Evolutionary conservation across 371 early-diverging fungal species (phyloP).

Genomic region (Mucor piriformis): DNA sequence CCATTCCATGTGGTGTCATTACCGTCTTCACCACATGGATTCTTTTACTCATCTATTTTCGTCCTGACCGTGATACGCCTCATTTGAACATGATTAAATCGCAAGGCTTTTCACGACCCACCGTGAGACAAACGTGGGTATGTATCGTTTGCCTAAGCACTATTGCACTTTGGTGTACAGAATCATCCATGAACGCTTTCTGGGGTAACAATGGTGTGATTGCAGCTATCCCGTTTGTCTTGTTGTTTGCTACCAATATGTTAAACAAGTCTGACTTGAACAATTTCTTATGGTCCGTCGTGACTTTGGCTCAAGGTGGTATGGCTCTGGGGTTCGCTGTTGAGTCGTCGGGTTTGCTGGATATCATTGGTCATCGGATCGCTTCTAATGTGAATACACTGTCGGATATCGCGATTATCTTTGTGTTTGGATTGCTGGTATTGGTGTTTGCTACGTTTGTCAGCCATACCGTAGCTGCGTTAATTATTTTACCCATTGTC

Average conservation of each 20-base stretch:
- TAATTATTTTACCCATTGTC: conserved; percentile 82
- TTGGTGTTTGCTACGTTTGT: conserved; percentile 88
- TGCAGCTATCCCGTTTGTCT: conserved; percentile 86
- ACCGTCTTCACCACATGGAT: conserved; percentile 78
- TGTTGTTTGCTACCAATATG: conserved; percentile 88
- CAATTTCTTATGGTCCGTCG: conserved; percentile 88
- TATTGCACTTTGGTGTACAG: conserved; percentile 89
- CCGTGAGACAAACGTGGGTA: conserved; percentile 57
- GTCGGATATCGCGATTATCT: conserved; percentile 61
- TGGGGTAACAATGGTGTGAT: conserved; percentile 93
- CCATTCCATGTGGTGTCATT: conserved; percentile 73
- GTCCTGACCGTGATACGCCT: conserved; percentile 57
- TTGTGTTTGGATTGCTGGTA: conserved; percentile 65
- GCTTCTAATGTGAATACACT: conserved; percentile 62
- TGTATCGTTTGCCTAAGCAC: conserved; percentile 66
- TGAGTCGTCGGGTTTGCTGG: conserved; percentile 82
- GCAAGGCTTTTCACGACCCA: conserved; percentile 82
- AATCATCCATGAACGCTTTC: conserved; percentile 62
- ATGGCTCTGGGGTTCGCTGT: conserved; percentile 90
- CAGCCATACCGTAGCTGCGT: conserved; percentile 89
- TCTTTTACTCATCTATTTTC: conserved; percentile 64
- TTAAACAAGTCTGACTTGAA: conserved; percentile 94
- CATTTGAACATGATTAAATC: conserved; percentile 53
- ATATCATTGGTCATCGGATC: conserved; percentile 71
- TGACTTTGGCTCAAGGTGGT: conserved; percentile 95